phyloP scores from a whole-genome alignment of 1,284 basidiomycete species.

The Peniophora sp. region DNA sequence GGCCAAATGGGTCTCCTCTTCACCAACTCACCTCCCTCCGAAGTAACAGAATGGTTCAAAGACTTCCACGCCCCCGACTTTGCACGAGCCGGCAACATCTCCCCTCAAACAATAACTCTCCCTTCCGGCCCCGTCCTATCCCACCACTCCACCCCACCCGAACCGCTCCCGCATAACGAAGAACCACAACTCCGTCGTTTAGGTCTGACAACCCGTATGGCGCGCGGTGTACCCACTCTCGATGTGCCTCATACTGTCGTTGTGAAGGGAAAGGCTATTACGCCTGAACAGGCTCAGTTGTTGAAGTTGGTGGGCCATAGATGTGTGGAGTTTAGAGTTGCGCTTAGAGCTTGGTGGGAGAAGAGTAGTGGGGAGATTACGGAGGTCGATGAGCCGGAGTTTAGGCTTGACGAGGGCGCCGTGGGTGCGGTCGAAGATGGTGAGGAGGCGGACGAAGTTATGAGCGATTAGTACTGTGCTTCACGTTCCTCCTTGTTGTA shows the following conservation, averaged over 20 bases:
- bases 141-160: slow-evolving; percentile 64
- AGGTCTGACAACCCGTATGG: slow-evolving; percentile 81
- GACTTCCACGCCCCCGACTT: slow-evolving; percentile 89
- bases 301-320: slow-evolving; percentile 80
- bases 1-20: slow-evolving; percentile 93
- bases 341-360: slow-evolving; percentile 70
- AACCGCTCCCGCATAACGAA: slow-evolving; percentile 93
- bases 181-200: slow-evolving; percentile 93
- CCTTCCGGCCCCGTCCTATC: slow-evolving; percentile 72
- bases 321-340: slow-evolving; percentile 80
- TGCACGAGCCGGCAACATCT: slow-evolving; percentile 81
- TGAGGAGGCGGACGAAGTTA: slow-evolving; percentile 30
- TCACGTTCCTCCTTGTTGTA: neutral
- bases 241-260: slow-evolving; percentile 80
- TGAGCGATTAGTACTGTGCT: slow-evolving; percentile 24
- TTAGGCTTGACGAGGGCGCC: slow-evolving; percentile 28
- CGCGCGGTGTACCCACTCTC: slow-evolving; percentile 84
- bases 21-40: slow-evolving; percentile 81
- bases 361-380: slow-evolving; percentile 62
- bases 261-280: slow-evolving; percentile 74
- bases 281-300: slow-evolving; percentile 81
- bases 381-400: slow-evolving; percentile 41
- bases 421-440: slow-evolving; percentile 23
- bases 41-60: slow-evolving; percentile 92
- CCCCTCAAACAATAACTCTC: slow-evolving; percentile 69